Base-by-base conservation (phyloP, 2,329 filamentous ascomycete species). In the Meredithiella fracta region DNA sequence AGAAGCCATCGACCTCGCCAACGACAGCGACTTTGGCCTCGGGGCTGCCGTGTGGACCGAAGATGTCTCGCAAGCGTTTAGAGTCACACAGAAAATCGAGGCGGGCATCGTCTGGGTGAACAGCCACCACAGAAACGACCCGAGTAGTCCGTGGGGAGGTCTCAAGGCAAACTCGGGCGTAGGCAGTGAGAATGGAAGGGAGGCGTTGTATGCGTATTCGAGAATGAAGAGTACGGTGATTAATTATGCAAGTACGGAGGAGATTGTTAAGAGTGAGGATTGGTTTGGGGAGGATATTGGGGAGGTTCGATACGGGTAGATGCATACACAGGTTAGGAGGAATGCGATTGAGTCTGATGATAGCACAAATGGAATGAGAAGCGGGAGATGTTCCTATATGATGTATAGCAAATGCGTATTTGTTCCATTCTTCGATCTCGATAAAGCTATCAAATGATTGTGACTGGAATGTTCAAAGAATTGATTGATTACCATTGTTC, bases 121-220 rank as follows among this genome's bases (percentile, higher is more conserved):
- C 69, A 76, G 57, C 66, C 82, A 86, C 65, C 82, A 86, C 64
- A 73, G 82, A 34, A 86, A 86, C 61, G 83, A 86, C 61, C 82
- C 83, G 0, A 81, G 80, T 61, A 82, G 80, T 58, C 80, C 83
- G 0, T 83, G 83, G 82, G 83, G 83, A 25, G 80, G 82, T 1
- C 70, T 77, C 29, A 79, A 80, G 61, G 70, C 70, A 37, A 73
- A 76, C 1, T 82, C 78, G 60, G 83, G 83, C 1, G 74, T 86
- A 0, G 83, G 83, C 1, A 86, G 82, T 59, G 84, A 88, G 69
- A 86, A 87, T 62, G 83, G 83, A 0, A 61, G 80, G 0, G 83
- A 83, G 62, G 78, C 80, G 0, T 82, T 77, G 61, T 69, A 76
- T 52, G 73, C 73, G 0, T 81, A 80, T 61, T 79, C 78, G 0